Conservation (phyloP, 108 stramenopile genomes). For the Conticribra weissflogii region DNA sequence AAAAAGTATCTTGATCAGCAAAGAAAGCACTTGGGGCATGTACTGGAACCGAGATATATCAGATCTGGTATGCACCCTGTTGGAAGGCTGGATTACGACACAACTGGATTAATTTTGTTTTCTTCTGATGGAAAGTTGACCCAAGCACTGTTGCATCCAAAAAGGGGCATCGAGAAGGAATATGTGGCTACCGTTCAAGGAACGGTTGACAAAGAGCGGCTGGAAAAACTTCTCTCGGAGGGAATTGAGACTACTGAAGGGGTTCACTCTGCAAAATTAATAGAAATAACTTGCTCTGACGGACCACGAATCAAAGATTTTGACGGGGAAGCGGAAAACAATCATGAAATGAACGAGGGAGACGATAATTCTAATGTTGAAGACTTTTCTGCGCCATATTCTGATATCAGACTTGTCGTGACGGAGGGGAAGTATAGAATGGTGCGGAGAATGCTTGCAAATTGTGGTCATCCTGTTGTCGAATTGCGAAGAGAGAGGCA, state of each 20-base stretch:
- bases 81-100: constrained; percentile 87
- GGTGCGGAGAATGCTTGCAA: constrained; percentile 86
- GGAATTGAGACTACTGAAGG: constrained; percentile 79
- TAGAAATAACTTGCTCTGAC: constrained; percentile 40
- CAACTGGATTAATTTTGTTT: constrained; percentile 81
- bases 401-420: constrained; percentile 71
- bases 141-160: constrained; percentile 80
- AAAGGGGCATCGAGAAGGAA: constrained; percentile 74
- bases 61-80: constrained; percentile 80
- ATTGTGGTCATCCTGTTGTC: constrained; percentile 80
- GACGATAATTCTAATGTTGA: constrained; percentile 43
- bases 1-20: constrained; percentile 51
- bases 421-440: constrained; percentile 88
- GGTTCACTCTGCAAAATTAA: constrained; percentile 58
- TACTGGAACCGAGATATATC: constrained; percentile 37
- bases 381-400: constrained; percentile 54
- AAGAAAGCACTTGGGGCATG: constrained; percentile 47
- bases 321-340: constrained; percentile 4
- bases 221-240: constrained; percentile 51
- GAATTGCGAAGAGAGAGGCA: constrained; percentile 69
- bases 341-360: constrained; percentile 35
- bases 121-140: constrained; percentile 76
- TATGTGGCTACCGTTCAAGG: constrained; percentile 81
- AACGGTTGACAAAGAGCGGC: constrained; percentile 48
- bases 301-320: constrained; percentile 32